phyloP scores from a whole-genome alignment of 805 yeast genomes.

The Myxozyma kluyveri region DNA sequence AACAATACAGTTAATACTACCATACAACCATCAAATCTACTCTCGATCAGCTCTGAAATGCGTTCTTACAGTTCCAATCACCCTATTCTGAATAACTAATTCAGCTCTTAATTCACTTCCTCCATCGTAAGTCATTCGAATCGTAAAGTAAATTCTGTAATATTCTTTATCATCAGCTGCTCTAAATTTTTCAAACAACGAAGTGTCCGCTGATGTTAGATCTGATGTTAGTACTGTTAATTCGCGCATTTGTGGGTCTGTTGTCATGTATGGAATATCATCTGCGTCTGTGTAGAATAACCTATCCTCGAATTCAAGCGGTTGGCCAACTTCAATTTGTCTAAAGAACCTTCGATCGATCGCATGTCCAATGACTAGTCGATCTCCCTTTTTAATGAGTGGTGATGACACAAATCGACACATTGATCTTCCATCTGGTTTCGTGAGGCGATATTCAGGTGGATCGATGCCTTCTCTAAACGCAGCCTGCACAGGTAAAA shows the following conservation, averaged over 20 bases:
- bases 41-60: too few species aligned
- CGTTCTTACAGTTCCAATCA: conserved; percentile 16
- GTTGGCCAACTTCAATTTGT: conserved; percentile 2
- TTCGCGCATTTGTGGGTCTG: conserved; percentile 4
- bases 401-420: conserved; percentile 14
- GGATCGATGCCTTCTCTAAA: conserved; percentile 21
- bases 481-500: conserved; percentile 14
- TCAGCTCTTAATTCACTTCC: conserved; percentile 27
- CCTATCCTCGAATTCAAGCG: conserved; percentile 13
- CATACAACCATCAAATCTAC: too few species aligned
- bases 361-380: conserved; percentile 14
- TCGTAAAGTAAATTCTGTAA: conserved; percentile 15
- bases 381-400: conserved; percentile 17
- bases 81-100: conserved; percentile 8
- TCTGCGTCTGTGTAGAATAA: conserved; percentile 20
- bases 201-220: conserved; percentile 4
- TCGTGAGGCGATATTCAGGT: conserved; percentile 1
- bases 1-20: too few species aligned
- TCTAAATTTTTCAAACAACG: conserved; percentile 1
- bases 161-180: neutral
- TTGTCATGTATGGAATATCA: conserved; percentile 12
- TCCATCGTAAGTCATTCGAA: conserved; percentile 21
- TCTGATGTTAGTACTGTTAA: conserved; percentile 16
- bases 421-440: conserved; percentile 19
- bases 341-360: conserved; percentile 10